Evolutionary conservation across 2,329 filamentous ascomycete genomes (phyloP).

Genomic region (Furcasterigmium furcatum): DNA sequence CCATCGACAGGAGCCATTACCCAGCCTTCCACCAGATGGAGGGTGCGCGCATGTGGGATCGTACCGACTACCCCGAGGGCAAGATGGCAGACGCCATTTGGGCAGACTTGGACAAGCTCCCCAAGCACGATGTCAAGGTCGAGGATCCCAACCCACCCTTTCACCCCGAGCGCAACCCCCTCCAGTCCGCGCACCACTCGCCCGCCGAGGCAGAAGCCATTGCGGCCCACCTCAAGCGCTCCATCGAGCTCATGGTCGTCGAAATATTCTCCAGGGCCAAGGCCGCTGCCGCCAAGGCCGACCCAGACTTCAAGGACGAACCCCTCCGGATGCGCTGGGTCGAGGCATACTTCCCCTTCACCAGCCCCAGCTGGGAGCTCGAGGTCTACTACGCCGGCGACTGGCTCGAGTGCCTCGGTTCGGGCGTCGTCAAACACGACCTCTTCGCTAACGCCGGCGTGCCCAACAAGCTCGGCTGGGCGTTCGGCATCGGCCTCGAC

Average conservation of each 20-base stretch:
- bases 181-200: conserved; percentile 70
- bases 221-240: conserved; percentile 80
- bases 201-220: conserved; percentile 78
- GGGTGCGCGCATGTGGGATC: conserved; percentile 85
- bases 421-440: conserved; percentile 81
- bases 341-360: conserved; percentile 97
- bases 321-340: conserved; percentile 89
- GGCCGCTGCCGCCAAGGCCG: conserved; percentile 54
- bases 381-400: conserved; percentile 93
- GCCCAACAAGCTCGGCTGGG: conserved; percentile 80
- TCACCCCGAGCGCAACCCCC: conserved; percentile 75
- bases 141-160: conserved; percentile 80
- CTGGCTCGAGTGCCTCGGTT: conserved; percentile 96
- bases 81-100: conserved; percentile 64
- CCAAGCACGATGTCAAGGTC: conserved; percentile 71
- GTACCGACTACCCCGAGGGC: conserved; percentile 51
- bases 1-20: conserved; percentile 92
- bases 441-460: conserved; percentile 76
- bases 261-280: conserved; percentile 82
- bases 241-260: conserved; percentile 84
- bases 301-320: conserved; percentile 54
- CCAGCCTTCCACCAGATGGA: conserved; percentile 99
- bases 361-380: conserved; percentile 90
- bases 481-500: conserved; percentile 91
- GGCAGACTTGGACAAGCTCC: conserved; percentile 68